Percentiles rank a stretch among this genome's conserved stretches.
Evolutionary conservation across 2,329 filamentous ascomycete genomes (phyloP).

Genomic region (Colletotrichum magnum): DNA sequence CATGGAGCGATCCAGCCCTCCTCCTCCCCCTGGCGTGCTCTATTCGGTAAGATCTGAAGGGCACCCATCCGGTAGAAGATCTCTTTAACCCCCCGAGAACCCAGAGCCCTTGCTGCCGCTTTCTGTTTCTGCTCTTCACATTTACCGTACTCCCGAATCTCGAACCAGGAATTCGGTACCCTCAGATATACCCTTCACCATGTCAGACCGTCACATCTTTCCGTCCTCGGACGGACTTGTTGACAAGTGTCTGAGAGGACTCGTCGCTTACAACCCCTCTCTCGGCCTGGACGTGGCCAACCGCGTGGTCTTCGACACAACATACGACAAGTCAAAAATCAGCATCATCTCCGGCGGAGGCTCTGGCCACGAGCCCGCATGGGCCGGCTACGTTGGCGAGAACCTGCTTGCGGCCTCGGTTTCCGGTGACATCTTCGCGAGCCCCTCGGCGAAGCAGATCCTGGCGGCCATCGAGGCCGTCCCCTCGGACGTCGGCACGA

Average conservation of each 20-base stretch:
- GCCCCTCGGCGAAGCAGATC: conserved; percentile 74
- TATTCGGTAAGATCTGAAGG: background rate
- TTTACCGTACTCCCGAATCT: background rate
- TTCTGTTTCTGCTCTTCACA: background rate
- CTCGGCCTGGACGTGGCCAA: conserved; percentile 65
- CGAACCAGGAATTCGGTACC: background rate
- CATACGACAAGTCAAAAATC: conserved; percentile 60
- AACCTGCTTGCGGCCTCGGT: conserved; percentile 75
- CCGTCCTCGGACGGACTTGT: conserved; percentile 67
- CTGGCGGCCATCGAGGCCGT: conserved; percentile 69
- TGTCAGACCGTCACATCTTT: conserved; percentile 69
- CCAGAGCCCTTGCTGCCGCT: background rate
- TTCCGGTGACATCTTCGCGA: conserved; percentile 74
- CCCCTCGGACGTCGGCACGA: conserved; percentile 68
- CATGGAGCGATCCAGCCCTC: background rate
- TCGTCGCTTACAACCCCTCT: conserved; percentile 67
- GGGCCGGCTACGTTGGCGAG: conserved; percentile 73
- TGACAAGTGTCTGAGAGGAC: conserved; percentile 64
- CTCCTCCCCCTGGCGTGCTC: background rate
- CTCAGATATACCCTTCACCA: conserved; percentile 44
- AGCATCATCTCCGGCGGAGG: conserved; percentile 69
- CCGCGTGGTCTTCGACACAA: conserved; percentile 65
- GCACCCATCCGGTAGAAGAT: conserved; percentile 1
- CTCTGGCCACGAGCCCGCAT: conserved; percentile 73
- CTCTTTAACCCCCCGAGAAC: background rate